Percentiles rank a stretch among this genome's conserved stretches.
These are phyloP conservation scores for Globisporangium echinulatum DNA, from an alignment of 352 stramenopile genomes.

Conservation along the genomic window DNA sequence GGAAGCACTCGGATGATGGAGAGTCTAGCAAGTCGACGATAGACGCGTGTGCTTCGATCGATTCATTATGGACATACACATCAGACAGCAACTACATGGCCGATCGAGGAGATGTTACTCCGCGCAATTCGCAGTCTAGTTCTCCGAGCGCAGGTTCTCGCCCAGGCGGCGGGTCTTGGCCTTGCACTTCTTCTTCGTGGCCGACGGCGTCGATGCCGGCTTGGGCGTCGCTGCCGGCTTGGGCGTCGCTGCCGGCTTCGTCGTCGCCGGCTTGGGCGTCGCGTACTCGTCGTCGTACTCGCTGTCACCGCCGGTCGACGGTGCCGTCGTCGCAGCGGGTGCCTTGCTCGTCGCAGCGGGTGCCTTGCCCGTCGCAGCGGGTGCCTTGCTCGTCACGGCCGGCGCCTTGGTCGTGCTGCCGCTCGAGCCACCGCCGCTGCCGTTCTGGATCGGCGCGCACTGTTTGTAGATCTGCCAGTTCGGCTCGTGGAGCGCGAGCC, in stretches of 20 bases:
- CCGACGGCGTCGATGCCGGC: neutral
- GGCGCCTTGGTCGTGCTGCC: neutral
- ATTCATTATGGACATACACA: no score
- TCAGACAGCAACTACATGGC: no score
- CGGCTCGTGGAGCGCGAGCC: conserved; percentile 40
- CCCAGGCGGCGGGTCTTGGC: conserved; percentile 8
- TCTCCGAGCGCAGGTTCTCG: conserved; percentile 2
- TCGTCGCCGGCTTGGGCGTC: neutral
- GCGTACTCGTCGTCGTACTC: neutral
- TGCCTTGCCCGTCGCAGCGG: neutral
- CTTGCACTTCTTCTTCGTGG: conserved; percentile 9
- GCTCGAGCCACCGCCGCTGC: neutral
- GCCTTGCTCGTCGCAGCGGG: neutral
- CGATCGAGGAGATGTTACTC: no score
- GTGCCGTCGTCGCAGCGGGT: neutral
- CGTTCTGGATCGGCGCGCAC: conserved; percentile 11
- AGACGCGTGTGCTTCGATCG: no score
- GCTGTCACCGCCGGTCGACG: neutral
- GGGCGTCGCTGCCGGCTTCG: neutral
- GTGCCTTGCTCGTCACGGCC: neutral
- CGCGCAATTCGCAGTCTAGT: neutral
- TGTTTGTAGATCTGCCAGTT: conserved; percentile 59
- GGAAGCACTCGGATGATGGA: no score
- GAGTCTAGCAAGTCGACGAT: no score
- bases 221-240: neutral